A percentile compares a stretch with the other conserved stretches of the same genome.
Evolutionary conservation across 345 rosid genomes (phyloP).

Genomic region (Linum trigynum): DNA sequence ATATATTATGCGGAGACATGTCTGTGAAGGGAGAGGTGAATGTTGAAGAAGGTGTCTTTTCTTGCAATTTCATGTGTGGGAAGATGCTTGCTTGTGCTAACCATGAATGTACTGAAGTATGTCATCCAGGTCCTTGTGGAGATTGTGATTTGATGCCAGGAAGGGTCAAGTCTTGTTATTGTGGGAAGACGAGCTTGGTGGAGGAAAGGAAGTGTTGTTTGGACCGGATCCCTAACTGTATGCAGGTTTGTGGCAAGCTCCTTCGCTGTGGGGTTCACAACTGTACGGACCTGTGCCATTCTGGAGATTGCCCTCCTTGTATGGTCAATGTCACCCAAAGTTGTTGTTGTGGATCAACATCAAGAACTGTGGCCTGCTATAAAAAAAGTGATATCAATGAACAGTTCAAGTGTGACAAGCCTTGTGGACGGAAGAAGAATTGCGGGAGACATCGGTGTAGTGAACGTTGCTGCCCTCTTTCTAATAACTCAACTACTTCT

Average conservation of each 20-base stretch:
- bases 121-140: conserved; percentile 87
- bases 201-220: conserved; percentile 70
- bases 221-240: conserved; percentile 77
- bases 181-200: conserved; percentile 68
- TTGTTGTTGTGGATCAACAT: conserved; percentile 72
- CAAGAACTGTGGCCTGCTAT: conserved; percentile 65
- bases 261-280: conserved; percentile 65
- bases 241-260: conserved; percentile 47
- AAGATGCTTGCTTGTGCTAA: conserved; percentile 58
- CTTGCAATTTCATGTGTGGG: conserved; percentile 57
- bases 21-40: conserved; percentile 67
- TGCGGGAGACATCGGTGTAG: conserved; percentile 94
- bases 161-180: conserved; percentile 58
- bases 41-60: conserved; percentile 64
- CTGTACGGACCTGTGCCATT: conserved; percentile 70
- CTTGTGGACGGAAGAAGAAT: conserved; percentile 76
- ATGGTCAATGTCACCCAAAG: conserved; percentile 51
- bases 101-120: conserved; percentile 51
- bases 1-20: conserved; percentile 73
- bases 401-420: conserved; percentile 59
- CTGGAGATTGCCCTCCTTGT: conserved; percentile 83
- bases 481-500: conserved; percentile 29
- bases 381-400: conserved; percentile 42
- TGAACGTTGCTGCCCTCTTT: conserved; percentile 86
- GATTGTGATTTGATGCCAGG: conserved; percentile 62